Base-by-base conservation (phyloP, 345 rosid species). In the Citrus maxima region DNA sequence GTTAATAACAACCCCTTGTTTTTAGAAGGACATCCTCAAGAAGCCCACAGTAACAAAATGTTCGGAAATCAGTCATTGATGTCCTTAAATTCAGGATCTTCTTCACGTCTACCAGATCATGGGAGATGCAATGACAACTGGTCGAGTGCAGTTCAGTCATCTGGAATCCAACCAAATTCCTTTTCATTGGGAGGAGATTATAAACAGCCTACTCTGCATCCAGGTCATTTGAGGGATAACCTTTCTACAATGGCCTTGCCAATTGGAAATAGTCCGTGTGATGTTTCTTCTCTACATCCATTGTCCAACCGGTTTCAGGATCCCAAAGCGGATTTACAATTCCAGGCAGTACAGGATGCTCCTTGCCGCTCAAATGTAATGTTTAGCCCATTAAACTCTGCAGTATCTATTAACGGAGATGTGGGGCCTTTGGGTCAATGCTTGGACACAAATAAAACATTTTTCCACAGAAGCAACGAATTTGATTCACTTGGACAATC, bases 81-180 rank as follows among this genome's bases (percentile, higher is more conserved):
- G 37, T 54, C 82, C 2, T 75, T 83, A 67, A 82, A 81, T 74
- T 59, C 84, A 14, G 82, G 80, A 60, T 79, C 78, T 70, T 67
- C 88, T 67, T 70, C 90, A 37, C 72, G 80, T 86, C 70, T 83
- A 64, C 72, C 82, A 28, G 86, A 88, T 77, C 87, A 80, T 10
- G 70, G 80, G 73, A 85, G 82, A 86, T 82, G 83, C 72, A 78
- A 78, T 70, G 93, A 85, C 40, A 87, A 76, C 79, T 90, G 93
- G 94, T 79, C 91, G 64, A 85, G 80, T 54, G 77, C 87, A 74
- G 87, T 82, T 68, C 89, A 83, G 76, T 86, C 89, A 6, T 83
- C 89, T 1, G 74, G 64, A 40, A 74, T 79, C 68, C 84, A 81
- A 24, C 75, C 89, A 40, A 80, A 73, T 82, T 84, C 83, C 64